Evolutionary conservation across 75 land plant species (phyloP).

Genomic region (Sequoiadendron giganteum): DNA sequence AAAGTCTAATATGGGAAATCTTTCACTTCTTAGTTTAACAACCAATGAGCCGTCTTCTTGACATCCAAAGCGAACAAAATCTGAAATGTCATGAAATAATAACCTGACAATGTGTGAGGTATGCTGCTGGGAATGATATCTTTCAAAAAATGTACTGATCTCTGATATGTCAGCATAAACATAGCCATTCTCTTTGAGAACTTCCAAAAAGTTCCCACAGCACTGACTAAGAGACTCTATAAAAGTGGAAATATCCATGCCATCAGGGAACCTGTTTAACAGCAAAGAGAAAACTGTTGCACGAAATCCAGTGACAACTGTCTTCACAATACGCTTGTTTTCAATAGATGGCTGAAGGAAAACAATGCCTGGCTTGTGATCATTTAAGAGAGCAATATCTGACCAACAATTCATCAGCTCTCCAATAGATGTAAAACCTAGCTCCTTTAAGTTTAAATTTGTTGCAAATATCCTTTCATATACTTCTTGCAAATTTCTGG

Average conservation of each 20-base stretch:
- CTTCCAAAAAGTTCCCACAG: slow-evolving; percentile 22
- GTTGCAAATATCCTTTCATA: slow-evolving; percentile 27
- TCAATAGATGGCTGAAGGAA: slow-evolving; percentile 25
- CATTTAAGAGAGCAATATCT: slow-evolving; percentile 15
- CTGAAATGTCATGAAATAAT: slow-evolving; percentile 29
- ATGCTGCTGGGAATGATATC: slow-evolving; percentile 19
- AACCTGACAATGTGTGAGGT: slow-evolving; percentile 17
- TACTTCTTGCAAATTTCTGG: not conserved
- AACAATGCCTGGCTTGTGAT: slow-evolving; percentile 2
- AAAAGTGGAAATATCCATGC: slow-evolving; percentile 29
- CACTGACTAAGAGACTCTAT: slow-evolving; percentile 16
- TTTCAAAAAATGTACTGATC: not conserved
- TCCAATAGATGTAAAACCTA: slow-evolving; percentile 24
- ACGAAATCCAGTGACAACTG: slow-evolving; percentile 23
- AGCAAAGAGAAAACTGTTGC: slow-evolving; percentile 26
- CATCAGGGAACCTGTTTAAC: slow-evolving; percentile 32
- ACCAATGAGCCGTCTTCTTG: slow-evolving; percentile 31
- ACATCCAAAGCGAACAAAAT: slow-evolving; percentile 38
- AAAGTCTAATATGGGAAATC: slow-evolving; percentile 34
- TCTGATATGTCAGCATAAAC: not conserved
- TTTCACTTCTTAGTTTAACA: slow-evolving; percentile 26
- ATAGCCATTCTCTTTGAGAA: slow-evolving; percentile 24
- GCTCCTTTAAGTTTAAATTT: slow-evolving; percentile 8
- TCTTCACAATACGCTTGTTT: slow-evolving; percentile 25
- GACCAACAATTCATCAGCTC: slow-evolving; percentile 24